Conservation (phyloP, 2,329 filamentous ascomycete genomes). For the Juglanconis oblonga region DNA sequence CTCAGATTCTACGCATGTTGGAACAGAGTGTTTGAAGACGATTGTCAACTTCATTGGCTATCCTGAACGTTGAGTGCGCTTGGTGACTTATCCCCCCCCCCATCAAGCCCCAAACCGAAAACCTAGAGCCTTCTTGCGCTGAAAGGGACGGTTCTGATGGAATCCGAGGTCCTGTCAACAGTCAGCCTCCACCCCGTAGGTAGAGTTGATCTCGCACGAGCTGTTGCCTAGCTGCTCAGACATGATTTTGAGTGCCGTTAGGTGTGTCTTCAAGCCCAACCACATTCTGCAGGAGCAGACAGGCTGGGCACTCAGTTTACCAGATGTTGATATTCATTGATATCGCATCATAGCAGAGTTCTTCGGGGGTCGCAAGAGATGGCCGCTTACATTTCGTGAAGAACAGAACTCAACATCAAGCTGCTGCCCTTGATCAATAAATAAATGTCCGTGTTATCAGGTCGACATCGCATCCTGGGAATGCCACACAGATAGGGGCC, state of each 20-base stretch:
- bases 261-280: conserved; percentile 18
- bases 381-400: conserved; percentile 12
- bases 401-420: background rate
- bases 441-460: conserved; percentile 37
- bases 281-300: background rate
- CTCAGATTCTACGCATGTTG: background rate
- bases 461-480: conserved; percentile 66
- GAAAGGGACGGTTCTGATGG: no score
- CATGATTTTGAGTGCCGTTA: conserved; percentile 4
- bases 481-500: conserved; percentile 57
- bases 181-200: conserved; percentile 11
- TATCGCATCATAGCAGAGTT: conserved; percentile 12
- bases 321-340: conserved; percentile 11
- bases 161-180: background rate
- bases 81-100: no score
- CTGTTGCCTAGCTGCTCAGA: conserved; percentile 4
- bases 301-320: conserved; percentile 20
- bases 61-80: background rate
- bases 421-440: background rate
- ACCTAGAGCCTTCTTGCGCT: no score
- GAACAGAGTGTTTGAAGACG: background rate
- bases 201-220: background rate
- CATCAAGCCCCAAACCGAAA: no score
- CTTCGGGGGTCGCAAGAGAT: background rate
- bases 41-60: background rate